Conservation (phyloP, 352 stramenopile species). For the Phytophthora tentaculata region DNA sequence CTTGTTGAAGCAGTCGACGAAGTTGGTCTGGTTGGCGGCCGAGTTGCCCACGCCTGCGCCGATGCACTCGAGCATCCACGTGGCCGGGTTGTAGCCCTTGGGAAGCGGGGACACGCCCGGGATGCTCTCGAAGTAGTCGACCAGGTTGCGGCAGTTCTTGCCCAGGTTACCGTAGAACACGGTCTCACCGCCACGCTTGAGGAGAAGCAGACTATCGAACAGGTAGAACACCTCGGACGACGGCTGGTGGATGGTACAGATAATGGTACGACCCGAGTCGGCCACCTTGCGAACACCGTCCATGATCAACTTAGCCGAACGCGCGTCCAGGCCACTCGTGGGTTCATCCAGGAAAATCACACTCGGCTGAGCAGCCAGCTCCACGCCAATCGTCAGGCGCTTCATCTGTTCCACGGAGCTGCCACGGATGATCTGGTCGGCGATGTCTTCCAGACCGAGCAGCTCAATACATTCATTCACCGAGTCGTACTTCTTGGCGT, state of each 20-base stretch:
- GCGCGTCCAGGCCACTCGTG: background rate
- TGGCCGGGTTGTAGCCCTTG: conserved; percentile 46
- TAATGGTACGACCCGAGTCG: conserved; percentile 41
- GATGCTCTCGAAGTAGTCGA: conserved; percentile 49
- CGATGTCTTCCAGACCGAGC: background rate
- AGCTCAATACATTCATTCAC: conserved; percentile 1
- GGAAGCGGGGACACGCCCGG: conserved; percentile 25
- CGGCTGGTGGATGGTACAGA: conserved; percentile 21
- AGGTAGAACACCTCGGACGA: conserved; percentile 42
- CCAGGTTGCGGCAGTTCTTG: conserved; percentile 33
- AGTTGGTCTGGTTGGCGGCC: conserved; percentile 21
- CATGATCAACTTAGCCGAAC: background rate
- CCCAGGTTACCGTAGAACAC: background rate
- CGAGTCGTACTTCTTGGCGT: background rate
- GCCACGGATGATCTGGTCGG: background rate
- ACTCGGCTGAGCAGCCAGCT: background rate
- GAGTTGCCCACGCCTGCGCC: conserved; percentile 43
- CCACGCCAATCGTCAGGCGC: background rate
- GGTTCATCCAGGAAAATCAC: background rate
- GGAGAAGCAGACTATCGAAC: conserved; percentile 35
- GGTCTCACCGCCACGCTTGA: background rate
- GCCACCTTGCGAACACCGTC: background rate
- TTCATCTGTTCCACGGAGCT: background rate
- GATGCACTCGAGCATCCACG: conserved; percentile 46
- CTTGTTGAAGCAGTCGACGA: conserved; percentile 28